Evolutionary conservation across 2,329 filamentous ascomycete species (phyloP).

Genomic region (Leptographium wingfieldii): DNA sequence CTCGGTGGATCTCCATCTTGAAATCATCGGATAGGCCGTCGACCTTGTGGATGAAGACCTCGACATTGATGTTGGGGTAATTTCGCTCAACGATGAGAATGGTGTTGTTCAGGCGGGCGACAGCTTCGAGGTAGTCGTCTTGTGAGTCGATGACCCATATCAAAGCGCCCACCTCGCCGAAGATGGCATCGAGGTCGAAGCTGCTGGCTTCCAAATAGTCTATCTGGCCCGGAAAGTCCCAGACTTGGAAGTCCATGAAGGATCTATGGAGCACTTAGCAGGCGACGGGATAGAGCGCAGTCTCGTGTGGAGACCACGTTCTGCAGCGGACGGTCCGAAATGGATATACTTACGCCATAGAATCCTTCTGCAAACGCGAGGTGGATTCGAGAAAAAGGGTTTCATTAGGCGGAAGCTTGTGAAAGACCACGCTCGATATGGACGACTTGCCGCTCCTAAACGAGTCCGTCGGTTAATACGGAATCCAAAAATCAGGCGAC

Average conservation of each 20-base stretch:
- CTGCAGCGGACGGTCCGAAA: neutral
- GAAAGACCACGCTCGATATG: constrained; percentile 97
- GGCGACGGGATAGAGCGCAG: too few species aligned
- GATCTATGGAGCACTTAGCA: constrained; percentile 44
- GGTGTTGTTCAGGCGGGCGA: constrained; percentile 73
- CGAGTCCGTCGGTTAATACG: neutral
- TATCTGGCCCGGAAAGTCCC: constrained; percentile 92
- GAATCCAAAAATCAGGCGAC: constrained; percentile 6
- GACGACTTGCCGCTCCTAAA: constrained; percentile 94
- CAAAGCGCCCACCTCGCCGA: constrained; percentile 82
- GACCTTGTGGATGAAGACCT: constrained; percentile 98
- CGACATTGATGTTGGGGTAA: constrained; percentile 90
- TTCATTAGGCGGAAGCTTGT: constrained; percentile 92
- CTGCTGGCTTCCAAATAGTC: constrained; percentile 76
- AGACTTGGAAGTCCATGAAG: constrained; percentile 98
- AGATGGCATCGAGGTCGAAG: constrained; percentile 87
- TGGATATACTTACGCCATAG: constrained; percentile 62
- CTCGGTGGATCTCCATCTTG: constrained; percentile 87
- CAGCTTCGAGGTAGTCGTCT: constrained; percentile 90
- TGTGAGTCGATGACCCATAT: constrained; percentile 99
- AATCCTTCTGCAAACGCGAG: constrained; percentile 84
- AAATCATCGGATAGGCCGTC: constrained; percentile 96
- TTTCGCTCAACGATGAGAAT: constrained; percentile 79
- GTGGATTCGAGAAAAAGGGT: constrained; percentile 94
- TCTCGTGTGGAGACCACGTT: too few species aligned